Conservation (phyloP, 192 early-diverging fungal species). For the Nowakowskiella sp. region DNA sequence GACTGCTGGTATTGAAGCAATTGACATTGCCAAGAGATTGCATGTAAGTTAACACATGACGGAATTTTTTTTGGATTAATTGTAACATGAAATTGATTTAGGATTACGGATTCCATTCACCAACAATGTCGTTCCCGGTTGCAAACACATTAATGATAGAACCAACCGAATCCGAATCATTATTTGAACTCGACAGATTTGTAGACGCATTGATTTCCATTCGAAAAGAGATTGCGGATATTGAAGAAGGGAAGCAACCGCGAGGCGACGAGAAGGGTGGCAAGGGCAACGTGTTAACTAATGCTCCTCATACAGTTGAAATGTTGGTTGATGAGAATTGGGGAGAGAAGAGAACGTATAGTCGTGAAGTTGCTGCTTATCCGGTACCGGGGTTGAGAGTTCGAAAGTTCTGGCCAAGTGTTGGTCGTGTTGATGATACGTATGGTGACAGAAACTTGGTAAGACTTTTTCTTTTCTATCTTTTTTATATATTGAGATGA, state of each 20-base stretch:
- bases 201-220: conserved; percentile 97
- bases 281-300: conserved; percentile 67
- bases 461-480: background rate
- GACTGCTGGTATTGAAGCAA: conserved; percentile 73
- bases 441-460: conserved; percentile 91
- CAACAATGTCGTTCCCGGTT: conserved; percentile 99
- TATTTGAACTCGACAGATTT: conserved; percentile 92
- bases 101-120: conserved; percentile 98
- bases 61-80: background rate
- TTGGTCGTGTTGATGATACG: conserved; percentile 83
- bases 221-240: conserved; percentile 80
- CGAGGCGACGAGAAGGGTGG: no score
- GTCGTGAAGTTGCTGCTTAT: conserved; percentile 83
- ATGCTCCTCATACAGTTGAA: conserved; percentile 82
- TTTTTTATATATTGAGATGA: background rate
- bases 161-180: conserved; percentile 95
- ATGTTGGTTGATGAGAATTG: conserved; percentile 72
- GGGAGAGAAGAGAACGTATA: conserved; percentile 81
- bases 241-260: conserved; percentile 81
- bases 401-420: conserved; percentile 98
- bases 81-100: conserved; percentile 28
- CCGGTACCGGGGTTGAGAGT: conserved; percentile 71
- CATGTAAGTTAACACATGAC: conserved; percentile 21
- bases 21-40: conserved; percentile 98
- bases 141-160: conserved; percentile 99